Base-by-base conservation (phyloP, 2,329 filamentous ascomycete species). In the Aspergillus pseudotamarii region DNA sequence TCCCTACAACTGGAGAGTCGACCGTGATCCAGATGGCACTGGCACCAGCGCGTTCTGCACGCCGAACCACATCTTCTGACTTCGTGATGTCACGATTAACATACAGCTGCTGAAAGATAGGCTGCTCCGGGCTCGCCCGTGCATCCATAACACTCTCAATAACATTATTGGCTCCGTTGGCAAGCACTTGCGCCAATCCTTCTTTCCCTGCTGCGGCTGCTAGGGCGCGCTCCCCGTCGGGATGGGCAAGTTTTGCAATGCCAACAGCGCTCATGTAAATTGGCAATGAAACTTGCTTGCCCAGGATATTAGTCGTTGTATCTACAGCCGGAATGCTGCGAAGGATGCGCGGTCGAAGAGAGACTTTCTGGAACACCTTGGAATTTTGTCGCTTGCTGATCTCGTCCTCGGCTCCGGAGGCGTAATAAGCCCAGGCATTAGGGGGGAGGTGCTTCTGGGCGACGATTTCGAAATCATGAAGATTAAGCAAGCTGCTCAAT, bases 391-490 rank as follows among this genome's bases (percentile, higher is more conserved):
- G 75, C 57, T 78, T 76, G n/a, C 82, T 84, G 38, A 81, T 72
- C 58, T 82, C 80, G 48, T 84, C 81, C 1, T 84, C 85, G 0
- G 83, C 82, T 1, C 81, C 84, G 1, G 80, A 82, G n/a, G 77
- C 79, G 71, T 84, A 85, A 58, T 78, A 79, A 4, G 75, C 74
- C 75, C 75, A 78, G n/a, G 74, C 72, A 19, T 73, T 74, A 4
- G 64, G 64, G 1, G 72, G 61, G 3, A 79, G 66, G 38, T 73
- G 66, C 14, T 62, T 62, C 51, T 75, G 62, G 3, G 78, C 78
- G 3, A 76, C 71, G n/a, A 67, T 62, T 56, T 80, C 77, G 55
- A 80, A 80, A 59, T 80, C 78, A 51, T 77, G 67, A 1, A 76
- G 67, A 57, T 76, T 79, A 66, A 79, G 72, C 30, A 80, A 66